A percentile compares a stretch with the other conserved stretches of the same genome.
Conservation (phyloP, 2,329 filamentous ascomycete species). For the Erysiphe neolycopersici region DNA sequence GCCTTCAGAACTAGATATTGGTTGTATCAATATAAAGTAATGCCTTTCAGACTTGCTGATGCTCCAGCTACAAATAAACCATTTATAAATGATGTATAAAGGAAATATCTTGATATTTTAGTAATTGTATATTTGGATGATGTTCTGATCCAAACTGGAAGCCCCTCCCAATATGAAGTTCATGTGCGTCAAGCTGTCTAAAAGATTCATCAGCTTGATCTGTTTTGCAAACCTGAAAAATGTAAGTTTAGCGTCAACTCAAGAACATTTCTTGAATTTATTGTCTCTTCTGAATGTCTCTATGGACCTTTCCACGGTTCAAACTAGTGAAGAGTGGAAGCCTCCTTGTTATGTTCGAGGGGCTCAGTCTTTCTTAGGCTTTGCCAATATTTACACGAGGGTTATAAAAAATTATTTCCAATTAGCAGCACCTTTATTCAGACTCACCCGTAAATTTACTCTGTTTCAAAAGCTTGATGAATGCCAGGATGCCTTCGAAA, state of each 20-base stretch:
- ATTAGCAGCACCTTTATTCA: background rate
- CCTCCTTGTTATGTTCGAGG: background rate
- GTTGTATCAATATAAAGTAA: constrained; percentile 1
- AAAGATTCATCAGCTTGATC: background rate
- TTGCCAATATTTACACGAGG: background rate
- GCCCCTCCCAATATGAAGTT: background rate
- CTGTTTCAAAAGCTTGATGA: background rate
- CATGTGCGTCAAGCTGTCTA: background rate
- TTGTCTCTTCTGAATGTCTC: background rate
- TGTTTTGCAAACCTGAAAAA: background rate
- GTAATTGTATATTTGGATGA: constrained; percentile 1
- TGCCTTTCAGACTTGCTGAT: constrained; percentile 1
- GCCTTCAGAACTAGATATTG: background rate
- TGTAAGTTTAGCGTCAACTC: background rate
- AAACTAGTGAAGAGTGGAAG: background rate
- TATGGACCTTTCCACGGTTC: background rate
- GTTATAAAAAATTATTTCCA: background rate
- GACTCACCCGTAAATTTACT: background rate
- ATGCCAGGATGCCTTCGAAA: background rate
- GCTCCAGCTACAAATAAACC: background rate
- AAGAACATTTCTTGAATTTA: background rate
- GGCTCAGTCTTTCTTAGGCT: background rate
- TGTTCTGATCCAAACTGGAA: background rate
- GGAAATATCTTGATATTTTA: constrained; percentile 1
- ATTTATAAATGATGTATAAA: background rate